Evolutionary conservation across 805 yeast species (phyloP).

Genomic region (Lipomyces lipofer): DNA sequence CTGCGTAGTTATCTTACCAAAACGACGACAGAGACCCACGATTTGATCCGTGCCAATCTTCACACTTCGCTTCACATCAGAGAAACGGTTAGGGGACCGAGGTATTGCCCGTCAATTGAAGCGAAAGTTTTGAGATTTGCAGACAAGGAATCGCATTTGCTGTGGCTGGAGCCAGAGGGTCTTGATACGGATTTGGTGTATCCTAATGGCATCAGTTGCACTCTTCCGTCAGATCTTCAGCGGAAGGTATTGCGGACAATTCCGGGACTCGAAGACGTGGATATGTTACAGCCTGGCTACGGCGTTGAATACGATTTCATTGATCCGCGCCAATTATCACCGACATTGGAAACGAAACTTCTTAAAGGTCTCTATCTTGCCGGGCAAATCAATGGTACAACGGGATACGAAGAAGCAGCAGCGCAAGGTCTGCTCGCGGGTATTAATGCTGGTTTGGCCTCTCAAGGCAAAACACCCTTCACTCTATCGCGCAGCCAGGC

Average conservation of each 20-base stretch:
- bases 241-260: slow-evolving; percentile 68
- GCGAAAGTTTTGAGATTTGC: slow-evolving; percentile 80
- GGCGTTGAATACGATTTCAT: slow-evolving; percentile 99
- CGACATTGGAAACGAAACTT: slow-evolving; percentile 77
- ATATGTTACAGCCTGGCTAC: slow-evolving; percentile 92
- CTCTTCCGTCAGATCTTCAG: slow-evolving; percentile 95
- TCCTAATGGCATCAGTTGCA: slow-evolving; percentile 94
- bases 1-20: slow-evolving; percentile 72
- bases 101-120: slow-evolving; percentile 97
- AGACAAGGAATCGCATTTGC: slow-evolving; percentile 70
- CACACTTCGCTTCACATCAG: slow-evolving; percentile 85
- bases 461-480: slow-evolving; percentile 47
- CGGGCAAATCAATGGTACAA: slow-evolving; percentile 98
- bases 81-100: slow-evolving; percentile 93
- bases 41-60: slow-evolving; percentile 64
- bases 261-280: slow-evolving; percentile 84
- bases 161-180: slow-evolving; percentile 98
- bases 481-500: slow-evolving; percentile 76
- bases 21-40: slow-evolving; percentile 76
- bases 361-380: slow-evolving; percentile 82
- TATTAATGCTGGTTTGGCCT: slow-evolving; percentile 79
- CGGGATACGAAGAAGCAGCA: slow-evolving; percentile 99
- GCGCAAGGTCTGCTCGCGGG: slow-evolving; percentile 97
- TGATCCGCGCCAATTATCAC: slow-evolving; percentile 83
- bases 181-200: slow-evolving; percentile 81